phyloP scores from a whole-genome alignment of 176 grass and related monocot genomes.

The Stipa capillata region DNA sequence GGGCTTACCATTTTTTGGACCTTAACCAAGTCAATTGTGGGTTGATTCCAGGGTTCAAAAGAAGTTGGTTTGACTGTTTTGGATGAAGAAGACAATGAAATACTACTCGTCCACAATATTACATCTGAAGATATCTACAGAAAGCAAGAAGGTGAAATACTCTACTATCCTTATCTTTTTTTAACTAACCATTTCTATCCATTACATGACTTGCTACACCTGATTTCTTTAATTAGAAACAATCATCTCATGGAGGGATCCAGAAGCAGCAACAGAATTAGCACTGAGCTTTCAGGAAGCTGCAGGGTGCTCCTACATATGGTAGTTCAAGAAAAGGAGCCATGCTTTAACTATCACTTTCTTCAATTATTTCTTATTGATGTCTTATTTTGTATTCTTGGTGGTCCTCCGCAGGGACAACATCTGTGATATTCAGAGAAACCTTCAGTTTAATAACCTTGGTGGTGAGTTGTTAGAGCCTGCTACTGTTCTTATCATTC shows the following conservation, averaged over 20 bases:
- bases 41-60: conserved; percentile 63
- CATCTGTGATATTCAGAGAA: conserved; percentile 88
- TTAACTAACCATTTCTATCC: background rate
- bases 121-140: conserved; percentile 84
- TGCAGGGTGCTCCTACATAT: conserved; percentile 95
- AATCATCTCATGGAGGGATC: conserved; percentile 95
- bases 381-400: conserved; percentile 25
- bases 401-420: conserved; percentile 57
- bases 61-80: conserved; percentile 77
- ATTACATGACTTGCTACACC: background rate
- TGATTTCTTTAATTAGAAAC: conserved; percentile 57
- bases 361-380: background rate
- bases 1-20: conserved; percentile 3
- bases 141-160: conserved; percentile 83
- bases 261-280: conserved; percentile 74
- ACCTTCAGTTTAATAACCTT: conserved; percentile 83
- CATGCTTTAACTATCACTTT: conserved; percentile 9
- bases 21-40: background rate
- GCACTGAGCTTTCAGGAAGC: conserved; percentile 95
- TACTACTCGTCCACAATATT: conserved; percentile 66
- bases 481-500: conserved; percentile 2
- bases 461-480: conserved; percentile 51
- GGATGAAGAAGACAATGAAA: conserved; percentile 87
- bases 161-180: background rate
- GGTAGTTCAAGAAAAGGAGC: conserved; percentile 38